Evolutionary conservation across 1,284 basidiomycete species (phyloP).

Genomic region (Ustilago tritici): DNA sequence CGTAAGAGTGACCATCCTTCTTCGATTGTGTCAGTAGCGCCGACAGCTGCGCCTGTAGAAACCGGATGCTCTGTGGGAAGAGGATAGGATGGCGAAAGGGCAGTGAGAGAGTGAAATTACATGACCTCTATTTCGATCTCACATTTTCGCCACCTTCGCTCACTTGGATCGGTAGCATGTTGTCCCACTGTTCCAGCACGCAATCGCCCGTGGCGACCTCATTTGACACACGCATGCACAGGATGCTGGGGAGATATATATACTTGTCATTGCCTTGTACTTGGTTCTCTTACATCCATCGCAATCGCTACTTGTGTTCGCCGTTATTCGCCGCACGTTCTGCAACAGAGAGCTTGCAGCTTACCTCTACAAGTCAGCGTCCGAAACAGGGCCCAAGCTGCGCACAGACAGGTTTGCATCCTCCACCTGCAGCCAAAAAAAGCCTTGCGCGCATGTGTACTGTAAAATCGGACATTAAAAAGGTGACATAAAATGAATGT

Average conservation of each 20-base stretch:
- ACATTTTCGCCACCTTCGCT: too few relatives aligned
- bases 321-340: too few relatives aligned
- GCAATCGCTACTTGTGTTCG: too few relatives aligned
- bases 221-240: too few relatives aligned
- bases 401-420: neutral
- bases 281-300: too few relatives aligned
- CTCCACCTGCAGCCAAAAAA: neutral
- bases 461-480: neutral
- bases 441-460: too few relatives aligned
- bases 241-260: too few relatives aligned
- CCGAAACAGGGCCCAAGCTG: neutral
- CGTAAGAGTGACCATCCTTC: slow-evolving; percentile 8
- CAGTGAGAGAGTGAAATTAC: neutral
- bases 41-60: neutral
- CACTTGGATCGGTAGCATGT: too few relatives aligned
- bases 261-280: too few relatives aligned
- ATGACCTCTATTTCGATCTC: too few relatives aligned
- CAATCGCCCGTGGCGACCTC: too few relatives aligned
- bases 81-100: neutral
- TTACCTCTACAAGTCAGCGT: neutral
- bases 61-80: neutral
- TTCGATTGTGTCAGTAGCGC: neutral
- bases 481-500: neutral
- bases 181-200: too few relatives aligned
- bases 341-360: neutral